phyloP scores from a whole-genome alignment of 2,329 filamentous ascomycete species.

The Ophiostoma perfectum region DNA sequence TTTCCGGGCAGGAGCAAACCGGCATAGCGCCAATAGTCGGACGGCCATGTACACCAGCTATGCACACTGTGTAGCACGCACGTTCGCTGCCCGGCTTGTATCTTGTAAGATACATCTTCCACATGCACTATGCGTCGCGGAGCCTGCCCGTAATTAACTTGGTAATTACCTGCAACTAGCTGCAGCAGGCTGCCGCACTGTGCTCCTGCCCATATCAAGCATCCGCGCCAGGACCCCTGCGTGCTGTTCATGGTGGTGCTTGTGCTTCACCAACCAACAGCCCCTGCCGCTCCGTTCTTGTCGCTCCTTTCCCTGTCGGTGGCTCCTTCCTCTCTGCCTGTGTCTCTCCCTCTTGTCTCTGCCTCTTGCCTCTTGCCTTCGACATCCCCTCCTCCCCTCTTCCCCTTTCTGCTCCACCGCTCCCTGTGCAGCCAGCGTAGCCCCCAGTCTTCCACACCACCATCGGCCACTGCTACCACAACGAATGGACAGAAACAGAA shows the following conservation, averaged over 20 bases:
- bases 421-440: not conserved
- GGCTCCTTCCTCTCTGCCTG: not conserved
- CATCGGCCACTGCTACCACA: not conserved
- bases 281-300: conserved; percentile 13
- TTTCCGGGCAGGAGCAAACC: not conserved
- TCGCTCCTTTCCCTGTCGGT: conserved; percentile 11
- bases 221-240: conserved; percentile 12
- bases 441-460: not conserved
- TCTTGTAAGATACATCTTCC: not conserved
- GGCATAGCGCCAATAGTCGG: not conserved
- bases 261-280: conserved; percentile 20
- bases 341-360: not conserved
- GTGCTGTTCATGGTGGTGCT: not conserved
- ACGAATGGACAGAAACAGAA: not conserved
- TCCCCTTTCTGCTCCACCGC: conserved; percentile 14
- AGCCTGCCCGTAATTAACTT: conserved; percentile 7
- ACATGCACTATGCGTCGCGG: not conserved
- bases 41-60: not conserved
- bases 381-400: conserved; percentile 14
- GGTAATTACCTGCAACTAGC: not conserved
- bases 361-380: not conserved
- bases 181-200: not conserved
- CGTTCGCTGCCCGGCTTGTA: not conserved
- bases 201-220: not conserved
- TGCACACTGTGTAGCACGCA: not conserved